phyloP scores from a whole-genome alignment of 2,329 filamentous ascomycete species.

The Orbilia blumenaviensis region DNA sequence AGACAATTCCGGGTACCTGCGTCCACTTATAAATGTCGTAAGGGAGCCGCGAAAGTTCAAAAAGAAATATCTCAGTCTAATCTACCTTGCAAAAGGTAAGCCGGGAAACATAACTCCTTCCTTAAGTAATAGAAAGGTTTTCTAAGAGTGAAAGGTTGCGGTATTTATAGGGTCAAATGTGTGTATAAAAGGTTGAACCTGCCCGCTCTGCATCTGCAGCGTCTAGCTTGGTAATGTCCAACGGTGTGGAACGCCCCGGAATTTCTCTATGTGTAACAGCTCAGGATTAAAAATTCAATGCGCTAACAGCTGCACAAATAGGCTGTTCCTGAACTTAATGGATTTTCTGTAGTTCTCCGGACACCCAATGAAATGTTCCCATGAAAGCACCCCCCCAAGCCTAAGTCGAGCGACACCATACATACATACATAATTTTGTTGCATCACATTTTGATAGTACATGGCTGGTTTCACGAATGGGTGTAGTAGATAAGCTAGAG shows the following conservation, averaged over 20 bases:
- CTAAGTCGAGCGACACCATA: background rate
- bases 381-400: background rate
- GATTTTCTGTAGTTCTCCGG: background rate
- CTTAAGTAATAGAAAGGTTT: background rate
- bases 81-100: background rate
- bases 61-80: background rate
- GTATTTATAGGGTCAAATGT: background rate
- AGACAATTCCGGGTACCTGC: no score
- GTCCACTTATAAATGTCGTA: background rate
- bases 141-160: background rate
- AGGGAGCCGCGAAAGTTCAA: background rate
- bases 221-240: background rate
- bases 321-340: background rate
- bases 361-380: background rate
- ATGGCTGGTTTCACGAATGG: background rate
- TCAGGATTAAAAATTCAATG: background rate
- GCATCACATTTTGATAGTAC: background rate
- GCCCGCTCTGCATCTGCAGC: background rate
- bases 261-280: slow-evolving; percentile 7
- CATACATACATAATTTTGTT: background rate
- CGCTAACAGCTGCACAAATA: background rate
- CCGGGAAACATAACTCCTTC: background rate
- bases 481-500: background rate
- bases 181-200: background rate
- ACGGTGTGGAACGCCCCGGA: background rate